Percentiles rank a stretch among this genome's conserved stretches.
Conservation (phyloP, 2,329 filamentous ascomycete genomes). For the Diaporthe sp. region DNA sequence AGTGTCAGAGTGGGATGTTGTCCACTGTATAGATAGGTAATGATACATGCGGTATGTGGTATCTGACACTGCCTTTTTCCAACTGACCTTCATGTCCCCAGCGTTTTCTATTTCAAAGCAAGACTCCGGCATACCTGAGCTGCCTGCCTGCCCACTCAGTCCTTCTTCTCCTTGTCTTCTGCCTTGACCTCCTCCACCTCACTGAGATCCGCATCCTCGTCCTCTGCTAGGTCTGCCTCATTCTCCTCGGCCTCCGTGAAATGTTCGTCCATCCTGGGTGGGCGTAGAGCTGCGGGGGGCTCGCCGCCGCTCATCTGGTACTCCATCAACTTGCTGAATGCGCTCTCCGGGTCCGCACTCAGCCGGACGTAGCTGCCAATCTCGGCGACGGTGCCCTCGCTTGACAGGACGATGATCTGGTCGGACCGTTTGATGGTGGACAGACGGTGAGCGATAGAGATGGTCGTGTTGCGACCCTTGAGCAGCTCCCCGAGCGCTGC, state of each 20-base stretch:
- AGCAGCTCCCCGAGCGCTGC: conserved; percentile 86
- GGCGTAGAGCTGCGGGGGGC: conserved; percentile 56
- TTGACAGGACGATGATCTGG: conserved; percentile 90
- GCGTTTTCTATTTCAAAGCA: conserved; percentile 14
- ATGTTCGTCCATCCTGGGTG: conserved; percentile 51
- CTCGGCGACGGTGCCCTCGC: conserved; percentile 90
- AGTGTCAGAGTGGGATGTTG: conserved; percentile 17
- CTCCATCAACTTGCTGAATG: conserved; percentile 97
- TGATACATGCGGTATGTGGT: conserved; percentile 22
- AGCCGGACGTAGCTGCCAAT: conserved; percentile 87
- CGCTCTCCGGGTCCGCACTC: conserved; percentile 79
- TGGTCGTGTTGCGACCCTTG: conserved; percentile 91
- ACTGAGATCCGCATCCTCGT: conserved; percentile 53
- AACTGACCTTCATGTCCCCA: not conserved
- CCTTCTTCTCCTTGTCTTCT: conserved; percentile 34
- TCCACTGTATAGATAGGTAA: conserved; percentile 21
- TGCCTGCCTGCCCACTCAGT: not conserved
- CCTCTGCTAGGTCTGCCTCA: conserved; percentile 62
- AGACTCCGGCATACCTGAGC: not conserved
- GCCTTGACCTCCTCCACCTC: conserved; percentile 42
- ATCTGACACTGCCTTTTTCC: conserved; percentile 18
- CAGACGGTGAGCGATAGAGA: conserved; percentile 95
- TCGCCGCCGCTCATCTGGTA: conserved; percentile 97
- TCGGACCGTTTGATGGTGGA: conserved; percentile 98
- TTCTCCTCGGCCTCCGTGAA: conserved; percentile 68